Evolutionary conservation across 2,329 filamentous ascomycete genomes (phyloP).

Genomic region (Nemania sp.): DNA sequence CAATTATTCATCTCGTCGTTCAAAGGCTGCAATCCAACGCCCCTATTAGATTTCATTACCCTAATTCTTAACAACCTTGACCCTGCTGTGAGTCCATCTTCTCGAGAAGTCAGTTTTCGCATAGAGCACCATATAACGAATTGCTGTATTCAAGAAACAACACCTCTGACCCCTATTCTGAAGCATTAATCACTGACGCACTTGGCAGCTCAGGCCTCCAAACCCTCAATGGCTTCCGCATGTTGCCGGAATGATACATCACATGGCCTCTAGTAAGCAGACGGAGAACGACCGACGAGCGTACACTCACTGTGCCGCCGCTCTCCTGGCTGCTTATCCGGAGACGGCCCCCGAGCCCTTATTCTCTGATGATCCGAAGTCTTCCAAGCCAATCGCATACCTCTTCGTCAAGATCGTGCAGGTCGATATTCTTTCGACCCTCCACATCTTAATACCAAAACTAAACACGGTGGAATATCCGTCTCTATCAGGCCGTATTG

Average conservation of each 20-base stretch:
- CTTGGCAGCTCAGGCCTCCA: conserved; percentile 50
- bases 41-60: conserved; percentile 61
- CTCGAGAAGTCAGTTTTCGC: neutral
- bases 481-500: conserved; percentile 56
- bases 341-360: conserved; percentile 51
- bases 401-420: conserved; percentile 67
- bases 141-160: neutral
- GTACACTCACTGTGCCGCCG: conserved; percentile 62
- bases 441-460: conserved; percentile 62
- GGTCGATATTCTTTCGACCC: conserved; percentile 66
- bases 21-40: conserved; percentile 63
- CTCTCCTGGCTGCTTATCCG: conserved; percentile 61
- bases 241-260: conserved; percentile 54
- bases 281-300: conserved; percentile 59
- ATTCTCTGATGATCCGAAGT: conserved; percentile 52
- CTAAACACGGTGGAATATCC: conserved; percentile 61
- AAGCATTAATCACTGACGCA: conserved; percentile 21
- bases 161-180: neutral
- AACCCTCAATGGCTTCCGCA: conserved; percentile 58
- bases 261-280: conserved; percentile 59
- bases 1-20: conserved; percentile 44
- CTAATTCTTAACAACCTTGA: conserved; percentile 55
- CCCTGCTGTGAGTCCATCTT: conserved; percentile 47
- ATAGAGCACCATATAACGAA: neutral
- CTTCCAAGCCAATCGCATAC: conserved; percentile 62